phyloP scores from a whole-genome alignment of 306 rosid species.

The Fagus sylvatica region DNA sequence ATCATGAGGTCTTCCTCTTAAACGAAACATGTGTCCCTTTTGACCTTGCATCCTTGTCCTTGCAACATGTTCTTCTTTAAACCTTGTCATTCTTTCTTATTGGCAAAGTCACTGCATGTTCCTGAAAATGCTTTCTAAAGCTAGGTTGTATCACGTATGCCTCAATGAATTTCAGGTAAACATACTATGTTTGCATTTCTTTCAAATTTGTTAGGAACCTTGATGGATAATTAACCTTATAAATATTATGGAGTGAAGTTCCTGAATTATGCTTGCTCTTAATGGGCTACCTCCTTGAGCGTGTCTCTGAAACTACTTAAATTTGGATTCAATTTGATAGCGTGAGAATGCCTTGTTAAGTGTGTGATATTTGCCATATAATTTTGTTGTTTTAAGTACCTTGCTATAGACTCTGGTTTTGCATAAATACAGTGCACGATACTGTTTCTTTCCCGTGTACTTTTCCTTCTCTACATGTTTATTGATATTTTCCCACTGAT shows the following conservation, averaged over 20 bases:
- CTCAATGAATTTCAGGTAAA: not conserved
- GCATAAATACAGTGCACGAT: too few relatives aligned
- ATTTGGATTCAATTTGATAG: not conserved
- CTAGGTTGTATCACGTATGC: not conserved
- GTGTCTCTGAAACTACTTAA: not conserved
- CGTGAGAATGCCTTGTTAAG: not conserved
- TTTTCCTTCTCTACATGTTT: not conserved
- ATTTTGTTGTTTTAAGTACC: not conserved
- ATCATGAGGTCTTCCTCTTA: not conserved
- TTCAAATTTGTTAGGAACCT: not conserved
- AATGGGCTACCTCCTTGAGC: not conserved
- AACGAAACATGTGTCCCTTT: not conserved
- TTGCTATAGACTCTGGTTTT: not conserved
- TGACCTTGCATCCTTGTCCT: not conserved
- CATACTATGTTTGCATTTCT: not conserved
- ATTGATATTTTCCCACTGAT: not conserved
- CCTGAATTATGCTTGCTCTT: not conserved
- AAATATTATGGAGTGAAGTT: not conserved
- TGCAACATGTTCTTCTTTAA: not conserved
- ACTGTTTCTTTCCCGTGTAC: too few relatives aligned
- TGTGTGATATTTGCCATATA: not conserved
- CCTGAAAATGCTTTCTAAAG: not conserved
- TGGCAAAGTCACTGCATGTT: not conserved
- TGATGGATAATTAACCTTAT: not conserved
- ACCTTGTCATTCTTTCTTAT: not conserved